A percentile compares a stretch with the other conserved stretches of the same genome.
Evolutionary conservation across 331 rosid species (phyloP).

Genomic region (Malus hybrid): DNA sequence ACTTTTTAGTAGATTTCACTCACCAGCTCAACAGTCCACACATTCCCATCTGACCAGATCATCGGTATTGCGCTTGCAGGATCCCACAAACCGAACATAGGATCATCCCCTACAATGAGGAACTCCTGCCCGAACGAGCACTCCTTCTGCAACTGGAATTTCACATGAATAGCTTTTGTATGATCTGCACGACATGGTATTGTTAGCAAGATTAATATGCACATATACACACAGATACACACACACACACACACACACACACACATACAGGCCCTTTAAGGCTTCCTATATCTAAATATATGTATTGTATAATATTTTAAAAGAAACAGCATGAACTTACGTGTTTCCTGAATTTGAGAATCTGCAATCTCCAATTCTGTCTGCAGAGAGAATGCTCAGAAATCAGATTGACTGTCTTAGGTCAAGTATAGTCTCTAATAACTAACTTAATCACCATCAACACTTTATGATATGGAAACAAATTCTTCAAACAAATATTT

Average conservation of each 20-base stretch:
- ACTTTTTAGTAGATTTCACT: slow-evolving; percentile 13
- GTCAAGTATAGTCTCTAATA: neutral
- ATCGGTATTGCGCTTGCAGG: slow-evolving; percentile 57
- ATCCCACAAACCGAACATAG: slow-evolving; percentile 64
- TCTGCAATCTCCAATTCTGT: slow-evolving; percentile 35
- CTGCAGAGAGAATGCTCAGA: slow-evolving; percentile 33
- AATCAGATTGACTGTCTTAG: slow-evolving; percentile 11
- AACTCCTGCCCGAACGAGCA: slow-evolving; percentile 72
- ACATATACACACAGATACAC: too few relatives aligned
- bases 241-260: too few relatives aligned
- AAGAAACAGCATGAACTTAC: slow-evolving; percentile 19
- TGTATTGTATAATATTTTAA: neutral
- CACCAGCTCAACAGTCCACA: slow-evolving; percentile 69
- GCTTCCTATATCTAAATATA: too few relatives aligned
- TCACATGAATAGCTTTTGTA: slow-evolving; percentile 40
- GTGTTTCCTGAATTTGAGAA: slow-evolving; percentile 21
- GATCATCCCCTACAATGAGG: slow-evolving; percentile 69
- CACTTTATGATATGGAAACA: too few relatives aligned
- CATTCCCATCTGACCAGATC: slow-evolving; percentile 80
- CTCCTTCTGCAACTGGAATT: slow-evolving; percentile 51
- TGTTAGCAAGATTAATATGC: neutral
- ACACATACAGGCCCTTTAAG: too few relatives aligned
- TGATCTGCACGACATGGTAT: slow-evolving; percentile 40
- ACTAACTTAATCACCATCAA: too few relatives aligned
- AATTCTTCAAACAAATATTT: too few relatives aligned